Evolutionary conservation across 2,329 filamentous ascomycete species (phyloP), one percentile per base, ranked within the genome.

Genomic region (Ascochyta viciae-villosae): DNA sequence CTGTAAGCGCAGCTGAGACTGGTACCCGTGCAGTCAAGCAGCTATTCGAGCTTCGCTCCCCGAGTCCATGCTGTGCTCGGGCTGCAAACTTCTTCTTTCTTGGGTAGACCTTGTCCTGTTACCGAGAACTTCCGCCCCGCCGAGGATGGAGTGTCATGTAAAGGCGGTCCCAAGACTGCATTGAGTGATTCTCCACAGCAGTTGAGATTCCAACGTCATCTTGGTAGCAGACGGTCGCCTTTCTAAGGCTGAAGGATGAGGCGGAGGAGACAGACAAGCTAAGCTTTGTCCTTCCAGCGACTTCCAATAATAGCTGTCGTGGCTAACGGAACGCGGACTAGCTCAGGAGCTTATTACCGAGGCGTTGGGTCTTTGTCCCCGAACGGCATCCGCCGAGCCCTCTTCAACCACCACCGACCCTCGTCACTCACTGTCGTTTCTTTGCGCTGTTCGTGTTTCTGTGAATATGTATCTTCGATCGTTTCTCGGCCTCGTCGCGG

Each of bases 381-480:
- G 41, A 50, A 46, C 44, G 47, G n/a, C 43, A 39, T 26, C 40
- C 15, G 40, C 33, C 33, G 45, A 52, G 34, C 35, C 16, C 27
- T 45, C 37, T 38, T 35, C 38, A 27, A 45, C 46, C 29, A 49
- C 46, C 19, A 19, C 53, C 26, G 29, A 55, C 46, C 41, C 41
- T 50, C 35, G 46, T 57, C 54, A 31, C 49, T 57, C 49, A 33
- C 48, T 57, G 26, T 52, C 42, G 35, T 51, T 52, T 57, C 31
- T 34, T 51, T 56, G 45, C 51, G n/a, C 38, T 56, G 48, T 52
- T 15, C 41, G 35, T 35, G 8, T 29, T 54, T 37, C 24, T 44
- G 27, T 43, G 33, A 41, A 26, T 6, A 70, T 72, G 66, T 66
- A 58, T 29, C 53, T 41, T 15, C 16, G 63, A 35, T 29, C 54